A percentile compares a stretch with the other conserved stretches of the same genome.
phyloP scores from a whole-genome alignment of 2,329 filamentous ascomycete species.

The Neonectria faginata region DNA sequence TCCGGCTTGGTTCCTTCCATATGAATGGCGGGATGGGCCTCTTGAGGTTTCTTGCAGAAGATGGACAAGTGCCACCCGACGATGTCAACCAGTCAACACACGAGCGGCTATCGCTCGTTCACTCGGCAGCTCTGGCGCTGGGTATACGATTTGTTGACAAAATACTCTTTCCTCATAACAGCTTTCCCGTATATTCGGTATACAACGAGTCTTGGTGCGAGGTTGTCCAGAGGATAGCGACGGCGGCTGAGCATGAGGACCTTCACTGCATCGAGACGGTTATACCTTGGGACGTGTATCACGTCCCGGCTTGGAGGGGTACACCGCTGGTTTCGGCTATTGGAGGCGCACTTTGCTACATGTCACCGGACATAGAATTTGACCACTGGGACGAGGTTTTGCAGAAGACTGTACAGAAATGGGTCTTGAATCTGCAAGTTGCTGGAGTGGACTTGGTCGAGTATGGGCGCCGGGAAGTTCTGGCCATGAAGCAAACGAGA shows the following conservation, averaged over 20 bases:
- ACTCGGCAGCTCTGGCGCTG: conserved; percentile 41
- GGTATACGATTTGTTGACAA: conserved; percentile 36
- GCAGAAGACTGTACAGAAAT: conserved; percentile 32
- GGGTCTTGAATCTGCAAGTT: conserved; percentile 28
- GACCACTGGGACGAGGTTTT: conserved; percentile 38
- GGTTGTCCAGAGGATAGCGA: conserved; percentile 5
- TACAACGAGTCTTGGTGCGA: conserved; percentile 27
- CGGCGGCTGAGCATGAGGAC: conserved; percentile 9
- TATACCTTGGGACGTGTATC: conserved; percentile 35
- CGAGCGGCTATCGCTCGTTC: conserved; percentile 38
- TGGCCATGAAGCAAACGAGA: neutral
- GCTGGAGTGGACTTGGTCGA: conserved; percentile 37
- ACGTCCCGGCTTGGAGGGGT: conserved; percentile 40
- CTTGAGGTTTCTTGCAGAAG: conserved; percentile 23
- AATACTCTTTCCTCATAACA: conserved; percentile 2
- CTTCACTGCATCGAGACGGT: conserved; percentile 37
- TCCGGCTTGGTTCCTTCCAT: conserved; percentile 39
- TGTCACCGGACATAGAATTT: conserved; percentile 21
- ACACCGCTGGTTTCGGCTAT: conserved; percentile 42
- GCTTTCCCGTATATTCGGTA: no score
- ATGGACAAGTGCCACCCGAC: neutral
- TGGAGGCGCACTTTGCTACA: conserved; percentile 44
- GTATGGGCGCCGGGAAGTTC: conserved; percentile 39
- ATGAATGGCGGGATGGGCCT: no score
- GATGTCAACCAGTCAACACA: conserved; percentile 32